Evolutionary conservation across 2,329 filamentous ascomycete genomes (phyloP), one percentile per base, ranked within the genome.

Genomic region (Aureobasidium melanogenum): DNA sequence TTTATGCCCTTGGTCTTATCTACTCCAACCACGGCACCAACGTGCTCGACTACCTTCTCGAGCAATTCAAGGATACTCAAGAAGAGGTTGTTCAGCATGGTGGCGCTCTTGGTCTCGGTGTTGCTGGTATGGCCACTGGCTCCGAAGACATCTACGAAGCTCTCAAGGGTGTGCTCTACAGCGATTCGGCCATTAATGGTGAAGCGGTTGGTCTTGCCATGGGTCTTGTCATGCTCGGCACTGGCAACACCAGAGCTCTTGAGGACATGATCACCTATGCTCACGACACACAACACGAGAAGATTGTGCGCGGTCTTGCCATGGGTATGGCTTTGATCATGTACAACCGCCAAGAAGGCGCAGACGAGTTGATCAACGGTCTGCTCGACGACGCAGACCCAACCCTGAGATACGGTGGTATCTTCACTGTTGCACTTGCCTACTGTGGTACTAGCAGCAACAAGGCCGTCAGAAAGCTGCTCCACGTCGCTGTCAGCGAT

Each of bases 361-460:
- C 94, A 14, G 94, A 99, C 74, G 89, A 94, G 70, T 84, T 97
- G 68, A 95, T 99, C 66, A 93, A 96, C 71, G 91, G 90, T 51
- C 85, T 99, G 1, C 82, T 99, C 38, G 91, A 91, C 65, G 94
- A 99, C 68, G 89, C 94, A 1, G 93, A 99, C 72, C 91, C 94
- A 67, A 93, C 91, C 8, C 81, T 99, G 64, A 86, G 94, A 67
- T 99, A 99, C 68, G 94, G 94, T 73, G 94, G 94, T 79, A 96
- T 99, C 74, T 91, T 99, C 85, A 96, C 94, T n/a, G 90, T 99
- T 62, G 94, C 94, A 56, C 81, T 99, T 72, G 94, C 94, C 19
- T 99, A 99, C 78, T 97, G 93, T 72, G 94, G 94, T 62, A 97
- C 90, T 43, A 90, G 93, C 66, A 97, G 92, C 83, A 99, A 99